Evolutionary conservation across 176 grass and related monocot species (phyloP), one percentile per base, ranked within the genome.

Genomic region (Tillandsia fasciculata): DNA sequence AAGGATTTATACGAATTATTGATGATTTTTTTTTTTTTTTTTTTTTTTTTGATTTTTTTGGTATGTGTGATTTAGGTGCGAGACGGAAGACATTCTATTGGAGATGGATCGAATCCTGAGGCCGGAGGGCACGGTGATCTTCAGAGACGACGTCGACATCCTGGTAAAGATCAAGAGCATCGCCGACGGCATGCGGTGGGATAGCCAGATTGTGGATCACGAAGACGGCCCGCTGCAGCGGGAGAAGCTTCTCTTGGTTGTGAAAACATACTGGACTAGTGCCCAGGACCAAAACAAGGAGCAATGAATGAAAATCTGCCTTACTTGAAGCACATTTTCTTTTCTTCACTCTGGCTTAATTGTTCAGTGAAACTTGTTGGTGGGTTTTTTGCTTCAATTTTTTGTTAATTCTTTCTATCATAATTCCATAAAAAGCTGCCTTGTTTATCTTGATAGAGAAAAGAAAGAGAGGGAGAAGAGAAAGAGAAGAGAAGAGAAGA

Each of bases 51-150:
- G 2, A 23, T 51, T 26, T 73, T 17, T 73, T 49, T n/a, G 50
- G 12, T 18, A 33, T 58, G 4, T 74, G 11, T 52, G 12, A 69
- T 70, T 74, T 52, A 88, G 86, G 11, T 88, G 86, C 17, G 77
- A 67, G 2, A 70, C 72, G 78, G 86, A 88, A 27, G 65, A 64
- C 51, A 81, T 84, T 52, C 81, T 88, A 11, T 58, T 88, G 51
- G 86, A 88, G 66, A 84, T 84, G 78, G 86, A 88, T 51, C 76
- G 86, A 58, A 81, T 88, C 26, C 77, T 88, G 2, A 68, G 86
- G 14, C 86, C 86, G 50, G 77, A 75, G 26, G 77, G 86, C 9
- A 64, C 81, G 4, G 74, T 84, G 50, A 88, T 88, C 24, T 28
- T 88, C 47, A 80, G 81, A 53, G 86, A 88, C 67, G 81, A 88